Evolutionary conservation across 1,284 basidiomycete genomes (phyloP).

Genomic region (Cystodermella granulosa): DNA sequence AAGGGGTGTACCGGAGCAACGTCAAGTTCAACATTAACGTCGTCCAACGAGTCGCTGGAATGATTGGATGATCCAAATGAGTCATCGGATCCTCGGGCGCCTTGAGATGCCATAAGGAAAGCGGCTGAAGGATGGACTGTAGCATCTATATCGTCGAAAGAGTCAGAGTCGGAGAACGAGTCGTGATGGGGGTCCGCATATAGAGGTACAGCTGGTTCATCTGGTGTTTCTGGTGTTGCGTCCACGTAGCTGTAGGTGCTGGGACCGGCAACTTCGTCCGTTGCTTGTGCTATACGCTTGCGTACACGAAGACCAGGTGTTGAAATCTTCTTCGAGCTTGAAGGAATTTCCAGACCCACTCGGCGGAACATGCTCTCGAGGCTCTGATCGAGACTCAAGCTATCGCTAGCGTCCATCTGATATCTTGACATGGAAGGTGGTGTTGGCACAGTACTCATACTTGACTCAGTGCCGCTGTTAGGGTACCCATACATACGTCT

Average conservation of each 20-base stretch:
- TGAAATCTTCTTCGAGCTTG: slow-evolving; percentile 15
- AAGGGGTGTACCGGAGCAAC: slow-evolving; percentile 53
- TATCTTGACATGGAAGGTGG: slow-evolving; percentile 67
- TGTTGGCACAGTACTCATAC: slow-evolving; percentile 59
- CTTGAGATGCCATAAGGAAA: slow-evolving; percentile 51
- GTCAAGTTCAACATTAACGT: slow-evolving; percentile 39
- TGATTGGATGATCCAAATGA: slow-evolving; percentile 54
- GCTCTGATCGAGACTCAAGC: slow-evolving; percentile 46
- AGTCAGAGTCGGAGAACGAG: slow-evolving; percentile 41
- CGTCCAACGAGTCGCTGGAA: slow-evolving; percentile 48
- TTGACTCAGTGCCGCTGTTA: slow-evolving; percentile 44
- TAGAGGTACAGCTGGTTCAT: background rate
- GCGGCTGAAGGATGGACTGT: slow-evolving; percentile 55
- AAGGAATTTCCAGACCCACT: slow-evolving; percentile 30
- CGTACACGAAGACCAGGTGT: slow-evolving; percentile 28
- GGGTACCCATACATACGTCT: slow-evolving; percentile 21
- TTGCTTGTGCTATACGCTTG: slow-evolving; percentile 18
- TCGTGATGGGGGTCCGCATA: slow-evolving; percentile 14
- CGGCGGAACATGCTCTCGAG: slow-evolving; percentile 42
- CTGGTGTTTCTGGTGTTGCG: slow-evolving; percentile 9
- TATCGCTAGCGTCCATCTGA: slow-evolving; percentile 45
- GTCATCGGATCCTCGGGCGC: slow-evolving; percentile 39
- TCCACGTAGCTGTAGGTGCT: slow-evolving; percentile 14
- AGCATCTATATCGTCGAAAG: slow-evolving; percentile 48
- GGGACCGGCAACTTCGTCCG: slow-evolving; percentile 14